phyloP scores from a whole-genome alignment of 78 protist genomes.

The Diacronema lutheri region DNA sequence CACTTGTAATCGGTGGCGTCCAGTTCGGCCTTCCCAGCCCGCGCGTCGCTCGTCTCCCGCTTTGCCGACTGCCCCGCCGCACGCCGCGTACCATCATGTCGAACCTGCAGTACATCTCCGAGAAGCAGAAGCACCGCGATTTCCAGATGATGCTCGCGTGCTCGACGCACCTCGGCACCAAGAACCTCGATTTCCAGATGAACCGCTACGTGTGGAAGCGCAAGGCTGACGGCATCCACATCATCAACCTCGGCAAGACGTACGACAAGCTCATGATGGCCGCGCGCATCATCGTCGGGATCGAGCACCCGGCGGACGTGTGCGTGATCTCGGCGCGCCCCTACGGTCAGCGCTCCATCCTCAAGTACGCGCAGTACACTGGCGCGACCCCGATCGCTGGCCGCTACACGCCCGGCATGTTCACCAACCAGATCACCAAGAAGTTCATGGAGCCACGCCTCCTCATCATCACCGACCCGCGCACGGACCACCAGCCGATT shows the following conservation, averaged over 20 bases:
- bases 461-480: constrained; percentile 96
- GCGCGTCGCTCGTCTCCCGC: too few relatives aligned
- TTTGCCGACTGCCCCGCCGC: too few relatives aligned
- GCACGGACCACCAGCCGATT: constrained; percentile 89
- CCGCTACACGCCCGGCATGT: constrained; percentile 99
- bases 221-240: constrained; percentile 85
- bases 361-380: constrained; percentile 95
- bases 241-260: constrained; percentile 95
- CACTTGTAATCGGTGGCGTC: too few relatives aligned
- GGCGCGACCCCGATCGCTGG: constrained; percentile 92
- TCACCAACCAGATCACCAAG: constrained; percentile 97
- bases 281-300: constrained; percentile 96
- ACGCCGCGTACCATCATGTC: too few relatives aligned
- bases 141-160: constrained; percentile 91
- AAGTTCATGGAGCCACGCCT: constrained; percentile 98
- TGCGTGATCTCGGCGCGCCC: constrained; percentile 73
- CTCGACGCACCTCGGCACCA: constrained; percentile 90
- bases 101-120: too few relatives aligned
- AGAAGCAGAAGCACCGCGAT: constrained; percentile 72
- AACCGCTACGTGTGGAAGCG: constrained; percentile 87
- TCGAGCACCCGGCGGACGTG: constrained; percentile 97
- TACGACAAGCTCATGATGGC: constrained; percentile 99
- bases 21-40: too few relatives aligned
- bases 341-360: constrained; percentile 97
- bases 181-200: constrained; percentile 85